Base-by-base conservation (phyloP, 2,329 filamentous ascomycete species). In the Cladosporium colombiae region DNA sequence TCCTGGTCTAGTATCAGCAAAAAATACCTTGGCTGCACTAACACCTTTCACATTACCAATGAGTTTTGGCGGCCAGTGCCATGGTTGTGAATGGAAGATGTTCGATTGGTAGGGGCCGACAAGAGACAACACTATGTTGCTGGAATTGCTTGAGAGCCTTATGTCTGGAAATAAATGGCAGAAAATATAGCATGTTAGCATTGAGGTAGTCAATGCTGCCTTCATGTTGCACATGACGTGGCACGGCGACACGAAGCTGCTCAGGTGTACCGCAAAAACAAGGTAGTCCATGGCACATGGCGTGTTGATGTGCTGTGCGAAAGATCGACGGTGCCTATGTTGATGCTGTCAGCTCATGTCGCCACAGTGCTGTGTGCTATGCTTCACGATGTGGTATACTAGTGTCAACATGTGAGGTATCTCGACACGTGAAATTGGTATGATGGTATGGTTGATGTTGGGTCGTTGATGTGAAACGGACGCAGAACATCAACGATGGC, bases 1-100 rank as follows among this genome's bases (percentile, higher is more conserved):
- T 53, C 69, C 71, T 71, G 60, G 6, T 4, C 25, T 6, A 13
- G 2, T 31, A 11, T 63, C 44, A 63, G 50, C 25, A 25, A 3
- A 18, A 7, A 7, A 14, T 23, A n/a, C 2, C 16, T 11, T 18
- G 33, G 5, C 29, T 13, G 25, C 25, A 11, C 7, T 4, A 13
- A 46, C 3, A 46, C 8, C 13, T 31, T 6, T 25, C 8, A 33
- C 50, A 1, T 31, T 33, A 63, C 61, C 61, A 63, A n/a, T 63
- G 61, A 49, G 50, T 63, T 56, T 23, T 63, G 23, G 21, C 25
- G 11, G 61, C 61, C 2, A 63, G 25, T 33, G 35, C 52, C 31
- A 56, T 63, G 25, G 1, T 46, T 8, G 25, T 23, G 35, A 21
- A 2, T 14, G 56, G 4, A 46, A 11, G 40, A 21, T 21, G 11